These are phyloP conservation scores for Rhamnella rubrinervis DNA, from an alignment of 331 rosid species.

Conservation along the genomic window DNA sequence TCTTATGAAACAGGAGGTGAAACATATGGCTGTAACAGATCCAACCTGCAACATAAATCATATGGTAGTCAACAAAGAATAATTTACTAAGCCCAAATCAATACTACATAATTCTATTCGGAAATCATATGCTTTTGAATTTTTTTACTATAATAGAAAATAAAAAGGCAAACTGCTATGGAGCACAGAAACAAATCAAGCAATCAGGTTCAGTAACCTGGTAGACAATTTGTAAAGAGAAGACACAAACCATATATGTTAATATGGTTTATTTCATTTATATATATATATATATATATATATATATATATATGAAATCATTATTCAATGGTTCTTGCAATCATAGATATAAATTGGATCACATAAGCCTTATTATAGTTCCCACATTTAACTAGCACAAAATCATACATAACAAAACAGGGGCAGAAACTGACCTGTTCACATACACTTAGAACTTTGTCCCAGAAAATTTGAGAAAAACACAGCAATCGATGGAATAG, in stretches of 20 bases:
- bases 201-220: conserved; percentile 5
- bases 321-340: no score
- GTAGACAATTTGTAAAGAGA: conserved; percentile 24
- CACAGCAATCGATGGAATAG: no score
- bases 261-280: no score
- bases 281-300: no score
- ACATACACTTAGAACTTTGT: no score
- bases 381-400: no score
- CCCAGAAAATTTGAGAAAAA: no score
- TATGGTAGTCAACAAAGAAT: neutral
- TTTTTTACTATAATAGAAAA: neutral
- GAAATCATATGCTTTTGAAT: neutral
- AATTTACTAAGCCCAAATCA: neutral
- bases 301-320: no score
- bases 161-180: neutral
- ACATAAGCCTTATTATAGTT: no score
- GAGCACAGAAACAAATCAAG: neutral
- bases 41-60: conserved; percentile 75
- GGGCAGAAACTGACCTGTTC: no score
- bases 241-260: conserved; percentile 65
- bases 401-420: no score
- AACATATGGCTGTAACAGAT: conserved; percentile 92
- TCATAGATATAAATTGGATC: no score
- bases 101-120: neutral
- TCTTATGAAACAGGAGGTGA: conserved; percentile 90